These are phyloP conservation scores for Syzygium grande DNA, from an alignment of 345 rosid species.

Conservation along the genomic window DNA sequence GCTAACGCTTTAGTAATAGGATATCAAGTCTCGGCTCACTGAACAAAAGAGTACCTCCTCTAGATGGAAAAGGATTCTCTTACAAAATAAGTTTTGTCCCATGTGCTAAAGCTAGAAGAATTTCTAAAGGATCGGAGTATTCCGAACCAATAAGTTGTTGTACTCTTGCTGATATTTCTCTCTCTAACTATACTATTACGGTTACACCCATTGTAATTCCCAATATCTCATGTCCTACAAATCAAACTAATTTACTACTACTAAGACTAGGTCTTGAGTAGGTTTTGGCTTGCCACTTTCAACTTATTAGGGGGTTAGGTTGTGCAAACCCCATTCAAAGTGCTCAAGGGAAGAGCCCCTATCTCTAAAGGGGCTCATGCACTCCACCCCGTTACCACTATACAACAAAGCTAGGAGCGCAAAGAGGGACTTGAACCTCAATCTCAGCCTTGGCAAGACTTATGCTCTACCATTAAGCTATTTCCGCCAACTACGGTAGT, in stretches of 20 bases:
- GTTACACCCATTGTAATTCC: background rate
- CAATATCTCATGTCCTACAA: background rate
- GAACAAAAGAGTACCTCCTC: background rate
- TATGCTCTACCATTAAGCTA: background rate
- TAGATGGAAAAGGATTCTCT: background rate
- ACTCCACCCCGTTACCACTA: background rate
- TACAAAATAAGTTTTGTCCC: conserved; percentile 6
- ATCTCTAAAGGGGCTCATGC: background rate
- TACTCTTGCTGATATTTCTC: conserved; percentile 3
- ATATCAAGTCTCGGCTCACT: background rate
- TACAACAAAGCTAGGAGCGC: background rate
- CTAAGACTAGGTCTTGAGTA: too few relatives aligned
- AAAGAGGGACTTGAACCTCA: background rate
- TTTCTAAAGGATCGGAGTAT: background rate
- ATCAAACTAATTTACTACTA: too few relatives aligned
- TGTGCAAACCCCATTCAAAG: too few relatives aligned
- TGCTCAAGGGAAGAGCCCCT: too few relatives aligned
- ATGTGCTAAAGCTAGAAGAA: conserved; percentile 8
- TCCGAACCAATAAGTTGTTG: background rate
- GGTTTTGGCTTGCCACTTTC: too few relatives aligned
- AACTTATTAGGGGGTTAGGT: too few relatives aligned
- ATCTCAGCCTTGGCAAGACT: background rate
- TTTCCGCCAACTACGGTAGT: background rate
- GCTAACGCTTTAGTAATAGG: too few relatives aligned
- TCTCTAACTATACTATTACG: conserved; percentile 5